Conservation (phyloP, 805 yeast species). For the Metschnikowia shivogae region DNA sequence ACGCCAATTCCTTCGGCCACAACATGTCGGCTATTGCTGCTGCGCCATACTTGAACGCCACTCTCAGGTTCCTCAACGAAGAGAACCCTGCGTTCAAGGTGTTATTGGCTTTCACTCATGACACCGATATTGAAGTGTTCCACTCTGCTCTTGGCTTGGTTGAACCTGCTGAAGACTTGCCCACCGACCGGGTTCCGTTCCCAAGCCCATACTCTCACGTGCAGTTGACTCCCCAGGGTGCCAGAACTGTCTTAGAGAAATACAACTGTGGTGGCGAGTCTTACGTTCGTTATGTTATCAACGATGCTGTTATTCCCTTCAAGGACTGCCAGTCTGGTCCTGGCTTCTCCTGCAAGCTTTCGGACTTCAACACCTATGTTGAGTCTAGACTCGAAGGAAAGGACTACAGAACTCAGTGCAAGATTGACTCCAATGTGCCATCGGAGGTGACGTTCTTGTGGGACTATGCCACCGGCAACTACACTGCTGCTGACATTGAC, state of each 20-base stretch:
- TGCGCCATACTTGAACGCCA: slow-evolving; percentile 47
- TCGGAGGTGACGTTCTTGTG: slow-evolving; percentile 36
- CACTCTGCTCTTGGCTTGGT: slow-evolving; percentile 62
- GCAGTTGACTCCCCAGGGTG: slow-evolving; percentile 39
- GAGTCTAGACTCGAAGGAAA: slow-evolving; percentile 24
- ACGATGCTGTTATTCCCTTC: slow-evolving; percentile 39
- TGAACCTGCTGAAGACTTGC: slow-evolving; percentile 39
- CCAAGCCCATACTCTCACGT: slow-evolving; percentile 43
- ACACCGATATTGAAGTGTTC: slow-evolving; percentile 58
- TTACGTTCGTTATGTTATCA: slow-evolving; percentile 37
- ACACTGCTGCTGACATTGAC: slow-evolving; percentile 22
- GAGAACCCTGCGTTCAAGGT: slow-evolving; percentile 44
- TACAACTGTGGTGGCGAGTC: slow-evolving; percentile 26
- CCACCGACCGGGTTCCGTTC: slow-evolving; percentile 45
- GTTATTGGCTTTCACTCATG: slow-evolving; percentile 73
- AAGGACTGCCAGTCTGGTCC: slow-evolving; percentile 35
- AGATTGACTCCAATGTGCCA: slow-evolving; percentile 19
- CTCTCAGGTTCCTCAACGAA: slow-evolving; percentile 46
- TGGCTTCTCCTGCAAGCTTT: slow-evolving; percentile 39
- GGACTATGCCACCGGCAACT: slow-evolving; percentile 29
- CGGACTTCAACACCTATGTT: slow-evolving; percentile 30
- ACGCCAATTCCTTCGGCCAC: slow-evolving; percentile 61
- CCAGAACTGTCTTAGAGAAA: slow-evolving; percentile 37
- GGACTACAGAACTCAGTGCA: slow-evolving; percentile 28
- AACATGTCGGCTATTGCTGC: slow-evolving; percentile 57